These are phyloP conservation scores for Coemansia sp. DNA, from an alignment of 192 early-diverging fungal genomes.

Conservation along the genomic window DNA sequence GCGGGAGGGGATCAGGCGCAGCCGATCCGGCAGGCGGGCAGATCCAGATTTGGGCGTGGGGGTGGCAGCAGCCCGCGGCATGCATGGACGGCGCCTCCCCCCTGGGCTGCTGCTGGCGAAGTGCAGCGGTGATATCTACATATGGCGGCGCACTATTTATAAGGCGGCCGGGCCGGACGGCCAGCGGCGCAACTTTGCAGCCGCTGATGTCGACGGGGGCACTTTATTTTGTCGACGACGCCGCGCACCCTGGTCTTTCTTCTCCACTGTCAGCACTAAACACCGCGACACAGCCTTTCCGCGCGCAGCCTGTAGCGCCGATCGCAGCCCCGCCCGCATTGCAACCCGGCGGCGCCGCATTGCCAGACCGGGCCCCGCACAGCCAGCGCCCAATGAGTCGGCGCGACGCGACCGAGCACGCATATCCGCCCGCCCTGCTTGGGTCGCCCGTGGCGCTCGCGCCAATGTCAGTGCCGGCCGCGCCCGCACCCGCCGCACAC, in stretches of 20 bases:
- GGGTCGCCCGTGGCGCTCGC: conserved; percentile 4
- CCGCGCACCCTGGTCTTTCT: not conserved
- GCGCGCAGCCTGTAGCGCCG: too few species aligned
- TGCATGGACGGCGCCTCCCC: conserved; percentile 15
- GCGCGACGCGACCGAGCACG: conserved; percentile 3
- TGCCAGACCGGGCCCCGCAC: not conserved
- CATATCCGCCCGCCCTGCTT: not conserved
- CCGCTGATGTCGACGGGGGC: conserved; percentile 7
- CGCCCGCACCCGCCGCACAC: not conserved
- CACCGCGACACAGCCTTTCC: too few species aligned
- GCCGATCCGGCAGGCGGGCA: conserved; percentile 6
- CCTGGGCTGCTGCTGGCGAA: conserved; percentile 6
- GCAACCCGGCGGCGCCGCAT: not conserved
- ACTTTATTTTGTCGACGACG: conserved; percentile 5
- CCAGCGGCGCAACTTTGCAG: not conserved
- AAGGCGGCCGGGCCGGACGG: not conserved
- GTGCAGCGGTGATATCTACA: conserved; percentile 25
- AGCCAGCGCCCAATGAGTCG: conserved; percentile 11
- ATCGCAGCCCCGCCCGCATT: not conserved
- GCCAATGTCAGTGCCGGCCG: conserved; percentile 17
- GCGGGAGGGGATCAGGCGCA: conserved; percentile 1
- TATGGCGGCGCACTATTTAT: conserved; percentile 16
- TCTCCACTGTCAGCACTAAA: not conserved
- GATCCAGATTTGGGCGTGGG: conserved; percentile 7
- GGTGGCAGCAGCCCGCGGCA: not conserved